Evolutionary conservation across 164 flowering plant genomes (phyloP), one percentile per base, ranked within the genome.

Genomic region (Aristolochia contorta): DNA sequence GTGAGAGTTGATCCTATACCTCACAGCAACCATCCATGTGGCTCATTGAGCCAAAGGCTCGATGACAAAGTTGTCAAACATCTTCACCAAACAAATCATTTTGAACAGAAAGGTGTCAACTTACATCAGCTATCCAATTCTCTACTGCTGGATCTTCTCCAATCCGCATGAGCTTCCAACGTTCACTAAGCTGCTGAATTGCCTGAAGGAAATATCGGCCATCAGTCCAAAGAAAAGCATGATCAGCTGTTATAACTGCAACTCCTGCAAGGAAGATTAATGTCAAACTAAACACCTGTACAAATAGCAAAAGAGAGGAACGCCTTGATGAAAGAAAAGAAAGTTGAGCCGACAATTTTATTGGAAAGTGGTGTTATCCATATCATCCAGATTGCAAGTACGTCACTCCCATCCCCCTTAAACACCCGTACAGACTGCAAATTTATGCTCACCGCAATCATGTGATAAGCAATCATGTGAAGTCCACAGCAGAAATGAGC

Each of bases 171-270:
- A 91, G 96, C 72, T 78, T 77, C 97, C 99, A 94, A 24, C 80
- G 70, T 30, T 82, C 81, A 62, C 84, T 82, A 45, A 91, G 86
- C 69, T 91, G 70, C 54, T 86, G 78, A 21, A 69, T 65, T 60
- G 99, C 99, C 80, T 94, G 97, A 74, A 94, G 72, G 75, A 86
- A 94, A 70, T 94, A 91, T 12, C 99, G 74, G 16, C 97, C 97
- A 77, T 91, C 99, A 32, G 99, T 94, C 99, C 97, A 94, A n/a
- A 90, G 66, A 30, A 68, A 79, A 24, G 97, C 95, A 41, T 86
- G 91, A 59, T 77, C 67, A 75, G 59, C 72, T 12, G 95, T 90
- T 63, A 91, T 67, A 53, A 94, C 84, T 8, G 99, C 97, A 85
- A 88, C 73, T 59, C 97, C 97, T 92, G 75, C 62, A 65, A 14